phyloP scores from a whole-genome alignment of 1,284 basidiomycete genomes.

The Xerocomus minutiporus region DNA sequence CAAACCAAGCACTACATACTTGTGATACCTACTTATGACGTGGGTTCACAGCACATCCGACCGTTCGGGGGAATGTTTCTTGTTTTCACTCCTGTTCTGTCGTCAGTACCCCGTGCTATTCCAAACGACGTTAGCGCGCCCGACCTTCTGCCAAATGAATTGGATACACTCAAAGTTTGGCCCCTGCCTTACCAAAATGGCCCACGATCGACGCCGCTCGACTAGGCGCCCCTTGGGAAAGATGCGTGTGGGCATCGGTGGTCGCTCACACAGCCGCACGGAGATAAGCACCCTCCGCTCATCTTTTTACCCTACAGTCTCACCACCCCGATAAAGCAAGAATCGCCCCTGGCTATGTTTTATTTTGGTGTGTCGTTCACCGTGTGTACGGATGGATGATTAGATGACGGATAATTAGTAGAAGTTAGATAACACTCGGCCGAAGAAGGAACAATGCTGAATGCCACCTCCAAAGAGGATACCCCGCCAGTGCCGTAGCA shows the following conservation, averaged over 20 bases:
- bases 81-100: not conserved
- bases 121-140: not conserved
- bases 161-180: not conserved
- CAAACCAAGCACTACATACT: not conserved
- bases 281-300: not conserved
- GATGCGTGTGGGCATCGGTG: not conserved
- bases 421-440: not conserved
- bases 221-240: not conserved
- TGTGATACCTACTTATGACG: not conserved
- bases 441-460: too few species aligned
- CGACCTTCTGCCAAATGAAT: not conserved
- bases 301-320: not conserved
- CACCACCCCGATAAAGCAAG: not conserved
- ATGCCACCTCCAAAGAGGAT: not conserved
- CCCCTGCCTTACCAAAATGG: not conserved
- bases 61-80: too few species aligned
- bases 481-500: not conserved
- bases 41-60: not conserved
- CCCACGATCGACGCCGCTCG: not conserved
- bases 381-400: not conserved
- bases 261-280: not conserved
- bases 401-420: not conserved
- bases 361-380: not conserved
- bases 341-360: not conserved
- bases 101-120: not conserved